Base-by-base conservation (phyloP, 2,329 filamentous ascomycete genomes). In the Westerdykella sp. region DNA sequence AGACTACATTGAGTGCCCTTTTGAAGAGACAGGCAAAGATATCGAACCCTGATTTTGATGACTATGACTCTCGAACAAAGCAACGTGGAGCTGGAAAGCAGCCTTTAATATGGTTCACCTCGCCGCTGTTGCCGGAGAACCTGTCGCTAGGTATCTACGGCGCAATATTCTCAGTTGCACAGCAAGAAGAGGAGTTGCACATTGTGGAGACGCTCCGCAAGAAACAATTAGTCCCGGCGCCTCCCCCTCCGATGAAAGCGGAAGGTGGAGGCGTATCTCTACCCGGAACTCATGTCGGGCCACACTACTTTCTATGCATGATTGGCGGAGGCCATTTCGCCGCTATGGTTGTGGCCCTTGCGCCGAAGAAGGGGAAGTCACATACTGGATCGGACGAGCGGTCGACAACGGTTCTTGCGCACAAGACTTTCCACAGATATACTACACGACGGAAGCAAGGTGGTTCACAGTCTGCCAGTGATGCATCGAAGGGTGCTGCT, bases 371-470 rank as follows among this genome's bases (percentile, higher is more conserved):
- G 41, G 79, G 80, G 31, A 91, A 87, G 62, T 80, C 80, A 41
- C 73, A 75, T 3, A 73, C 78, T 11, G 85, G 85, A 0, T 75
- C 84, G 1, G 79, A 95, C 61, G 89, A 94, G 52, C 78, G 87
- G 41, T 86, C 95, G 59, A 88, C 91, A 5, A 85, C 84, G 0
- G 87, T 97, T 0, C 76, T 96, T 36, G 91, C 89, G 0, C 91
- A 97, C 69, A 98, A 98, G 72, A 96, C 91, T 0, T 98, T 97
- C 66, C 94, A 98, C 66, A 80, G 93, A 44, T 98, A 98, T 63
- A 98, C 94, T 0, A 98, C 93, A 5, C 78, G 93, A 51, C 79
- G 93, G 53, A 98, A 98, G 66, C 93, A 98, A 66, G 93, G 93
- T 73, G 93, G 94, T 34, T 84, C 89, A 10, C 93, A 98, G 65